Evolutionary conservation across 108 stramenopile genomes (phyloP), one percentile per base, ranked within the genome.

Genomic region (Epithemia pelagica): DNA sequence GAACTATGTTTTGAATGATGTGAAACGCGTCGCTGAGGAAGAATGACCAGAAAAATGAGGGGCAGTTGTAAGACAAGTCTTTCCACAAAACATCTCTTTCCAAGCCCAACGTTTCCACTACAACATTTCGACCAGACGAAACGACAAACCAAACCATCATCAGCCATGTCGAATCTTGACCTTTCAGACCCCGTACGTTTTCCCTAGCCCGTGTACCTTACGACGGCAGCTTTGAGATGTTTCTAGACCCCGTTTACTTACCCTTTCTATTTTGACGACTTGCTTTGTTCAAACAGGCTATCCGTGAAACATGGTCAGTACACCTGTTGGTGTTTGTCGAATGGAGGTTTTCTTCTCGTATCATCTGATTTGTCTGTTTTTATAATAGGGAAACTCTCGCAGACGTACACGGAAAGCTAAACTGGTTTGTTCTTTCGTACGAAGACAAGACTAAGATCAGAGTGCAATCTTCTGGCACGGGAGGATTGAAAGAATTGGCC

Each of bases 341-440:
- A 46, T 46, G 15, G 15, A 5, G 15, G 10, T 15, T 46, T 46
- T 46, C 37, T 46, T 46, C 10, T 46, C 10, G 10, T 5, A 15
- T 46, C 37, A 15, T 46, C 37, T 46, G 37, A 46, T 46, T 46
- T 46, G 37, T 46, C 10, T 46, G 5, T 46, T 46, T 46, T 46
- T 46, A 5, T 46, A 46, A 46, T 15, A 46, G 65, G 65, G 54
- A 66, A 52, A 66, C 30, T 25, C 29, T 66, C 1, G 65, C 54
- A 21, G 65, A 66, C 54, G 2, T 28, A 29, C 53, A 66, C 15
- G 54, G 65, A 18, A 29, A 18, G 10, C 53, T 66, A 25, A 66
- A 66, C 28, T 66, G 65, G 54, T 54, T 66, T 52, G n/a, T 66
- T 28, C 29, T 66, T 1, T 2, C 21, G 25, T 66, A 66, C 28